phyloP scores from a whole-genome alignment of 495 filamentous ascomycete genomes.

The Aspergillus ostianus region DNA sequence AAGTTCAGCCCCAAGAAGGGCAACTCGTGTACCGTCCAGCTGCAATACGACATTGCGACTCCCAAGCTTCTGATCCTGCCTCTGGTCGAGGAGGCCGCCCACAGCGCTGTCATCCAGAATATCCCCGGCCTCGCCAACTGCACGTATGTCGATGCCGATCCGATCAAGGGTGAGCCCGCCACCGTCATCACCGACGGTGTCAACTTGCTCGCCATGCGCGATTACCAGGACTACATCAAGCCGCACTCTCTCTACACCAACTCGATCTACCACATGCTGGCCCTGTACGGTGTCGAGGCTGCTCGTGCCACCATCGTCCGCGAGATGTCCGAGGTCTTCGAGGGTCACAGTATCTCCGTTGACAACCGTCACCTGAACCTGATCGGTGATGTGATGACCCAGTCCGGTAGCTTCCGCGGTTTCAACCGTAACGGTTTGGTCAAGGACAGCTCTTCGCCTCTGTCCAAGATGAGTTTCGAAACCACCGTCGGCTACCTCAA shows the following conservation, averaged over 20 bases:
- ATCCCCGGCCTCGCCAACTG: constrained; percentile 72
- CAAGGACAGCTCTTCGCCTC: constrained; percentile 76
- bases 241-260: constrained; percentile 87
- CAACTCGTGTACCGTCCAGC: constrained; percentile 71
- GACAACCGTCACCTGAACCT: constrained; percentile 91
- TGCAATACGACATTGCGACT: constrained; percentile 77
- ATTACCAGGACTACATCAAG: constrained; percentile 81
- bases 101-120: constrained; percentile 79
- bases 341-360: constrained; percentile 87
- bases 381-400: constrained; percentile 95
- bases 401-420: constrained; percentile 78
- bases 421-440: constrained; percentile 86
- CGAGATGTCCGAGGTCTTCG: constrained; percentile 86
- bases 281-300: constrained; percentile 90
- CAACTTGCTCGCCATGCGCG: constrained; percentile 87
- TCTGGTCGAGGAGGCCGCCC: constrained; percentile 75
- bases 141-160: constrained; percentile 65
- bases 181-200: constrained; percentile 78
- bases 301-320: constrained; percentile 79
- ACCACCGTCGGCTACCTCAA: constrained; percentile 90
- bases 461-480: constrained; percentile 99
- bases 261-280: constrained; percentile 80
- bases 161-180: constrained; percentile 50
- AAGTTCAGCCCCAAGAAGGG: constrained; percentile 74
- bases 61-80: constrained; percentile 92